Evolutionary conservation across 805 yeast genomes (phyloP).

Genomic region (Ogataea angusta): DNA sequence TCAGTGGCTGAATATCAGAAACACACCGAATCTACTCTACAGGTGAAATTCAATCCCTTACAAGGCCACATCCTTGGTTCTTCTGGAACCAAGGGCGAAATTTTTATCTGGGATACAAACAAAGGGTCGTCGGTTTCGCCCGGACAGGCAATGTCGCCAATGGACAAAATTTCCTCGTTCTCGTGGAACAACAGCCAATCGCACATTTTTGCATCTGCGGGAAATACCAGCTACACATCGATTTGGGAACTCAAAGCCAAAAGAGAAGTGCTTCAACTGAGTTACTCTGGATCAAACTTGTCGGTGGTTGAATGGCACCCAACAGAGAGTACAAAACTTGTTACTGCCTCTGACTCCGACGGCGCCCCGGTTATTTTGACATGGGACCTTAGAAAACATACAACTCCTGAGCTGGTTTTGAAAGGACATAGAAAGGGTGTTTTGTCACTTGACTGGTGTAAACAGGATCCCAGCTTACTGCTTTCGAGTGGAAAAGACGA

Average conservation of each 20-base stretch:
- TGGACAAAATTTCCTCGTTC: slow-evolving; percentile 75
- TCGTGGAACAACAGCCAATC: slow-evolving; percentile 85
- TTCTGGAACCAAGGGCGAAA: slow-evolving; percentile 87
- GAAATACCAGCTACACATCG: slow-evolving; percentile 80
- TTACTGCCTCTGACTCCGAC: slow-evolving; percentile 85
- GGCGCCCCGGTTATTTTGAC: slow-evolving; percentile 73
- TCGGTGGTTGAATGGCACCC: slow-evolving; percentile 96
- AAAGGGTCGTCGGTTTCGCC: slow-evolving; percentile 58
- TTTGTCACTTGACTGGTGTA: slow-evolving; percentile 90
- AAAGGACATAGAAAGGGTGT: slow-evolving; percentile 87
- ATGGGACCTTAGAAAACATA: slow-evolving; percentile 94
- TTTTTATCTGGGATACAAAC: slow-evolving; percentile 84
- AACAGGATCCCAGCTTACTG: slow-evolving; percentile 70
- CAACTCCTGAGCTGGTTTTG: slow-evolving; percentile 77
- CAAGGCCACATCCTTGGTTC: slow-evolving; percentile 74
- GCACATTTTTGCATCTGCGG: slow-evolving; percentile 89
- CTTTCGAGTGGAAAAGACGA: slow-evolving; percentile 94
- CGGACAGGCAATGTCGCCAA: slow-evolving; percentile 75
- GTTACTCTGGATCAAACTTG: slow-evolving; percentile 69
- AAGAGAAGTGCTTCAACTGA: slow-evolving; percentile 83
- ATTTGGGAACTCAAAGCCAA: slow-evolving; percentile 91
- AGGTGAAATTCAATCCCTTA: slow-evolving; percentile 73
- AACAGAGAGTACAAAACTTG: slow-evolving; percentile 73
- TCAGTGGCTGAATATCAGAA: slow-evolving; percentile 50
- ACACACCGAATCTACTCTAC: slow-evolving; percentile 68